Conservation (phyloP, 352 stramenopile genomes). For the Phytophthora capsici region DNA sequence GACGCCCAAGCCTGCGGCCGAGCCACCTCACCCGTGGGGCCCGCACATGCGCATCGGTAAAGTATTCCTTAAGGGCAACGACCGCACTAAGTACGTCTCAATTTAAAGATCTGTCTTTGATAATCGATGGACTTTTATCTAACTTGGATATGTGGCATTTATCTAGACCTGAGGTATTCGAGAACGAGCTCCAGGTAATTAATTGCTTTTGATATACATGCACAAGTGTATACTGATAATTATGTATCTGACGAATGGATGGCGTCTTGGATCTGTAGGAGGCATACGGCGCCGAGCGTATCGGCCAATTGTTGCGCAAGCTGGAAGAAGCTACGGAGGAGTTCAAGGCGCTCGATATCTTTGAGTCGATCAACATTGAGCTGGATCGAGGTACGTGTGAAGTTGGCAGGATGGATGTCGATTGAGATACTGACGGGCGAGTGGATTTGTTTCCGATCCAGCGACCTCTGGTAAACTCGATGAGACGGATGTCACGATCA, state of each 20-base stretch:
- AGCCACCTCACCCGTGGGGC: slow-evolving; percentile 71
- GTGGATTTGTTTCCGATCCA: slow-evolving; percentile 25
- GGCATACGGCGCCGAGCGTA: slow-evolving; percentile 69
- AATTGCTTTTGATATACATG: neutral
- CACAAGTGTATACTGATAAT: too few relatives aligned
- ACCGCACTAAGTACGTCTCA: slow-evolving; percentile 77
- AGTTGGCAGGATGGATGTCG: neutral
- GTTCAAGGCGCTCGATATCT: slow-evolving; percentile 82
- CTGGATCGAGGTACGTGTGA: slow-evolving; percentile 68
- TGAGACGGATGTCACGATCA: slow-evolving; percentile 89
- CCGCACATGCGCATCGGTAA: slow-evolving; percentile 85
- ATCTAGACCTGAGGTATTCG: slow-evolving; percentile 81
- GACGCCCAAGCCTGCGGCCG: slow-evolving; percentile 26
- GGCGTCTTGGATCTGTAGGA: slow-evolving; percentile 36
- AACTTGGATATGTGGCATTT: slow-evolving; percentile 6
- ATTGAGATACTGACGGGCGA: slow-evolving; percentile 7
- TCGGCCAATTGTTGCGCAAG: slow-evolving; percentile 64
- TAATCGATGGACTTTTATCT: neutral
- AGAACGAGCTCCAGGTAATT: slow-evolving; percentile 82
- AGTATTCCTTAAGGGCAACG: slow-evolving; percentile 89
- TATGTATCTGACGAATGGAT: slow-evolving; percentile 7
- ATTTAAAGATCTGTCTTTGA: neutral
- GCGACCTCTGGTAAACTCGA: slow-evolving; percentile 70
- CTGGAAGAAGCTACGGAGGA: slow-evolving; percentile 72
- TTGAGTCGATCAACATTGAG: slow-evolving; percentile 83